phyloP scores from a whole-genome alignment of 2,329 filamentous ascomycete species.

The Apiospora arundinis region DNA sequence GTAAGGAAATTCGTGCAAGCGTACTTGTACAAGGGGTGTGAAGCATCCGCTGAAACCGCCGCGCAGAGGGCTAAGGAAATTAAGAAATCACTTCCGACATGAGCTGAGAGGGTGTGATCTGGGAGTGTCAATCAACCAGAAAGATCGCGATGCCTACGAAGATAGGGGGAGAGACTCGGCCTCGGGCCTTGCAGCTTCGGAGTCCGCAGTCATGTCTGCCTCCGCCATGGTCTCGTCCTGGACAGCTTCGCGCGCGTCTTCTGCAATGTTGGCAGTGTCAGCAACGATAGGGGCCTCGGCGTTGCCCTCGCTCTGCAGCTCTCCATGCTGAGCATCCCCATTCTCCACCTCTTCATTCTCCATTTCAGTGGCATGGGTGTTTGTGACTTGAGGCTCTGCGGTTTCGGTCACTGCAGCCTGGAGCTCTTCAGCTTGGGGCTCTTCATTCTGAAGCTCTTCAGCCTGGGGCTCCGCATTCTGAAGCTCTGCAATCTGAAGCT shows the following conservation, averaged over 20 bases:
- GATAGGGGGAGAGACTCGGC: neutral
- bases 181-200: neutral
- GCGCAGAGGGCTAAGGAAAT: neutral
- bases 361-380: neutral
- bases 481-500: neutral
- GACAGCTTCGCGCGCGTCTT: neutral
- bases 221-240: neutral
- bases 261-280: neutral
- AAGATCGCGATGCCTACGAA: neutral
- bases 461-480: neutral
- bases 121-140: neutral
- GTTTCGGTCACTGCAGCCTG: neutral
- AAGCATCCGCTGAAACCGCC: neutral
- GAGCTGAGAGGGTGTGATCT: neutral
- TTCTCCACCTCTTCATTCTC: neutral
- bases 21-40: conserved; percentile 13
- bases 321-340: neutral
- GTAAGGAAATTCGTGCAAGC: conserved; percentile 10
- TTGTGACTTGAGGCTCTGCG: neutral
- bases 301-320: neutral
- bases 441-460: neutral
- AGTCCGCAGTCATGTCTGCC: neutral
- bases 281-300: neutral
- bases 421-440: neutral
- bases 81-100: neutral